A percentile compares a stretch with the other conserved stretches of the same genome.
Conservation (phyloP, 2,329 filamentous ascomycete species). For the Cladorrhinum sp. region DNA sequence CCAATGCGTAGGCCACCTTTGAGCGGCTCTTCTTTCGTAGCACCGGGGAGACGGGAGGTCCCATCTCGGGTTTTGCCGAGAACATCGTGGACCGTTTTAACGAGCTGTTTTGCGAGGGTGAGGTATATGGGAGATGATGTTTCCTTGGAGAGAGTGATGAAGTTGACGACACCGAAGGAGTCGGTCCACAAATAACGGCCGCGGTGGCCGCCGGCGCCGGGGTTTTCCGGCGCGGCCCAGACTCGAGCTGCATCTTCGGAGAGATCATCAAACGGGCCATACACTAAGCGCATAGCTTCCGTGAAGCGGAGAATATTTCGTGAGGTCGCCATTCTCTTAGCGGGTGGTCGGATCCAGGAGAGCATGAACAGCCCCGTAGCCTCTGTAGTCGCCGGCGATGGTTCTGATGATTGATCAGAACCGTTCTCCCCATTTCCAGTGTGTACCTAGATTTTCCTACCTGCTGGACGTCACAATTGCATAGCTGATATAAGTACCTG, state of each 20-base stretch:
- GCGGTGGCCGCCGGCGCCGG: constrained; percentile 50
- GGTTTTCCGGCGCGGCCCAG: constrained; percentile 47
- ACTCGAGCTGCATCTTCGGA: constrained; percentile 23
- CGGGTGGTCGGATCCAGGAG: background rate
- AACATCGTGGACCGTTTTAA: constrained; percentile 48
- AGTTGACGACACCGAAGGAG: constrained; percentile 57
- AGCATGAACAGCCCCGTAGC: constrained; percentile 8
- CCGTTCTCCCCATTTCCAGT: background rate
- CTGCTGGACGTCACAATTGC: background rate
- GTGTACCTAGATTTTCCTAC: background rate
- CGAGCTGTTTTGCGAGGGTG: constrained; percentile 46
- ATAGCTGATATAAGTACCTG: background rate
- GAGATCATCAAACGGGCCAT: constrained; percentile 33
- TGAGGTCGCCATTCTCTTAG: constrained; percentile 12
- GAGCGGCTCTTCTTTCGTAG: constrained; percentile 50
- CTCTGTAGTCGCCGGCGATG: background rate
- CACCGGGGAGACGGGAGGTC: constrained; percentile 43
- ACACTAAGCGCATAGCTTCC: constrained; percentile 38
- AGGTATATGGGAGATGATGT: constrained; percentile 41
- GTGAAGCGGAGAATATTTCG: constrained; percentile 31
- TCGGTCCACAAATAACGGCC: constrained; percentile 61
- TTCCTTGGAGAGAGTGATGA: constrained; percentile 51
- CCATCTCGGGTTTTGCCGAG: constrained; percentile 53
- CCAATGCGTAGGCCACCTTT: constrained; percentile 57
- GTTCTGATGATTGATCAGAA: background rate